phyloP scores from a whole-genome alignment of 176 grass and related monocot genomes.

The Alopecurus myosuroides region DNA sequence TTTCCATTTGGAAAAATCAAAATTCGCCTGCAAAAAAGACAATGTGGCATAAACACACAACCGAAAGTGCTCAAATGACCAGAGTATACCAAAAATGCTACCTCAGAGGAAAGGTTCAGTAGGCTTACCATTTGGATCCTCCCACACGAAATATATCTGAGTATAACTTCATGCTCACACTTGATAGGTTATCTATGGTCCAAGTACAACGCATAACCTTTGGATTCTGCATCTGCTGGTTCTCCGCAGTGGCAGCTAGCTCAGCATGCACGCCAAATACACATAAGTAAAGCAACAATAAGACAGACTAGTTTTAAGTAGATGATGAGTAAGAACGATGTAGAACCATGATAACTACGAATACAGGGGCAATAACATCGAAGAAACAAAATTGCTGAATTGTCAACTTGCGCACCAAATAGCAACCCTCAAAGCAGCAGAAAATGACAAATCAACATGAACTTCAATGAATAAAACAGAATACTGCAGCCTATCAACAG shows the following conservation, averaged over 20 bases:
- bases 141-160: slow-evolving; percentile 78
- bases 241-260: slow-evolving; percentile 57
- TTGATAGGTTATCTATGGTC: slow-evolving; percentile 87
- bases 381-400: no score
- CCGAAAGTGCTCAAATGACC: background rate
- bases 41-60: background rate
- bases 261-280: slow-evolving; percentile 31
- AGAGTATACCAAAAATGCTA: background rate
- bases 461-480: no score
- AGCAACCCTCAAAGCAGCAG: no score
- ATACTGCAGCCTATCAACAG: no score
- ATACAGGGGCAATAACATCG: no score
- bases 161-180: slow-evolving; percentile 72
- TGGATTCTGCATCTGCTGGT: slow-evolving; percentile 66
- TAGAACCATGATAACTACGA: no score
- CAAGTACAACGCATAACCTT: slow-evolving; percentile 55
- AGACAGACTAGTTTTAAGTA: no score
- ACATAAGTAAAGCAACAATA: no score
- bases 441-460: no score
- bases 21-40: slow-evolving; percentile 58
- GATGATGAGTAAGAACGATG: no score
- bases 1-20: slow-evolving; percentile 95
- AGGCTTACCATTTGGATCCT: slow-evolving; percentile 72
- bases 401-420: no score
- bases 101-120: background rate